Base-by-base conservation (phyloP, 2,329 filamentous ascomycete genomes). In the Piedraia hortae region DNA sequence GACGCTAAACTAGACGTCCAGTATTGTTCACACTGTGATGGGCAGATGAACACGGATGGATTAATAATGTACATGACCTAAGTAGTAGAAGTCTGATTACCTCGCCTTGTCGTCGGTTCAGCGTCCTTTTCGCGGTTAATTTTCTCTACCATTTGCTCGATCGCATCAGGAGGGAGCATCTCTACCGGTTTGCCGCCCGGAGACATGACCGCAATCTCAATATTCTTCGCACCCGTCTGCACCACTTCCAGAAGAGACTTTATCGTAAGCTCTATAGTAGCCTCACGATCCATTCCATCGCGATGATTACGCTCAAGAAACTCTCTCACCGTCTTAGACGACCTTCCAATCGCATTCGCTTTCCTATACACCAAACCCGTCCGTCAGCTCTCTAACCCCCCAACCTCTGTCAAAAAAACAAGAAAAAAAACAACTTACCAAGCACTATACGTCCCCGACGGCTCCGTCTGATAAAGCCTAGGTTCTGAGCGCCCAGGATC, bases 121-220 rank as follows among this genome's bases (percentile, higher is more conserved):
- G 93, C 85, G 45, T 90, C 80, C 62, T 97, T 97, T 62, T 97
- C 88, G 39, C 80, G 73, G 57, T 97, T 89, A 47, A 97, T 97
- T 50, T 66, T 85, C 66, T 93, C 93, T 42, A 97, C 88, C 42
- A 89, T 91, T 36, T 64, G 63, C 57, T 97, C 85, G 41, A 97
- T 97, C 41, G 90, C 75, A 47, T 93, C 82, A 14, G 82, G 71
- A 2, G 78, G 75, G 35, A 97, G 61, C 66, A 90, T 80, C 56
- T 93, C 80, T 31, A 97, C 64, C 9, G 60, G 48, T 56, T 90
- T 78, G 23, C 77, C 80, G 7, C 16, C 16, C 4, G 85, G 80
- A 5, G 77, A 74, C 78, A 93, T 91, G 43, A 97, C 69, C 26
- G 88, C 85, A 41, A 97, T 93, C 54, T 97, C 85, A 41, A 97